Percentiles rank a stretch among this genome's conserved stretches.
Conservation (phyloP, 139 green algal species). For the Tetradesmus obliquus region DNA sequence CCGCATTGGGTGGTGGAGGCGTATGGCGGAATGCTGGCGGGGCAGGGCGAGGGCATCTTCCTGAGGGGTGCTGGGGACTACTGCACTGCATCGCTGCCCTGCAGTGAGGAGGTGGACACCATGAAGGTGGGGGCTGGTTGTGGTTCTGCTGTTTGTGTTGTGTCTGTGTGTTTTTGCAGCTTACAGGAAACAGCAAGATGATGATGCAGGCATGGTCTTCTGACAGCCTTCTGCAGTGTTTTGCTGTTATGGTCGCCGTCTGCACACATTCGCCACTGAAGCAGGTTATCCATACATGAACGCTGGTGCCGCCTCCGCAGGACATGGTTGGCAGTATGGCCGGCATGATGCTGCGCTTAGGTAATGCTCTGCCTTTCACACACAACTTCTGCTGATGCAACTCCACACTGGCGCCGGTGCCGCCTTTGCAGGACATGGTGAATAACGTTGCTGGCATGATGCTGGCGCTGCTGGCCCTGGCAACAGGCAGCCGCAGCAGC, state of each 20-base stretch:
- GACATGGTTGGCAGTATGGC: not conserved
- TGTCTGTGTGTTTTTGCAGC: too few relatives aligned
- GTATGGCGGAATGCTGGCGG: too few relatives aligned
- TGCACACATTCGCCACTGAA: too few relatives aligned
- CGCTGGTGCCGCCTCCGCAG: not conserved
- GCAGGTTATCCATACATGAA: too few relatives aligned
- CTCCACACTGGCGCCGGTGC: not conserved
- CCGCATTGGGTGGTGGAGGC: too few relatives aligned
- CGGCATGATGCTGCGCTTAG: not conserved
- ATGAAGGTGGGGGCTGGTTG: not conserved
- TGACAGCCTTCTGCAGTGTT: too few relatives aligned
- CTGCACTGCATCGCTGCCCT: conserved; percentile 9
- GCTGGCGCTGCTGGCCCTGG: conserved; percentile 21
- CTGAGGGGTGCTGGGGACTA: not conserved
- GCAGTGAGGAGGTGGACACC: conserved; percentile 23
- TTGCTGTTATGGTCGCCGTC: too few relatives aligned
- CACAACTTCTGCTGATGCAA: not conserved
- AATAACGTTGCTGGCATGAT: conserved; percentile 30
- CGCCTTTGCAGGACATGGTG: conserved; percentile 19
- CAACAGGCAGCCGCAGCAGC: not conserved
- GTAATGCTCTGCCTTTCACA: not conserved
- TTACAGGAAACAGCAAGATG: too few relatives aligned
- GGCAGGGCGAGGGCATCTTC: conserved; percentile 21
- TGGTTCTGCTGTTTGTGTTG: not conserved
- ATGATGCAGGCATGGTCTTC: too few relatives aligned